Evolutionary conservation across 805 yeast species (phyloP), one percentile per base, ranked within the genome.

Genomic region (Barnettozyma sp.): DNA sequence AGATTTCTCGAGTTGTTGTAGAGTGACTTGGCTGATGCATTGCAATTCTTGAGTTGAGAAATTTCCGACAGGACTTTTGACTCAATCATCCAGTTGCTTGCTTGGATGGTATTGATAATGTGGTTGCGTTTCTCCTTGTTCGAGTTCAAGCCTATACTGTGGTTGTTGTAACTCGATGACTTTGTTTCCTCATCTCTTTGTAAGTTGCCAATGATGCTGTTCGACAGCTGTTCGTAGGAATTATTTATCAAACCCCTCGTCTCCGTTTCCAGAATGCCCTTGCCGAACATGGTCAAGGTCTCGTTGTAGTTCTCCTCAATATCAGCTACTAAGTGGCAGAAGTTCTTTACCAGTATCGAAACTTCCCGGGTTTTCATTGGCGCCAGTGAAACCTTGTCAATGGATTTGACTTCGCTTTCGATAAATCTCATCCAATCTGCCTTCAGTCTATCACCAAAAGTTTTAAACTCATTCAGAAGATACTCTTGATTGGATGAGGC

Each of bases 401-500:
- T 62, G 12, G 50, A 43, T 21, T 64, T 58, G 6, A 71, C 57
- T 52, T 82, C 85, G n/a, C 58, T 59, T 13, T 70, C 71, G 17
- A 80, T 56, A 42, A 72, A 74, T 42, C 71, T 72, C 14, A 59
- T 59, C 94, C 94, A 85, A 13, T 64, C 62, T 23, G 56, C 58
- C 26, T 59, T 59, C 29, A 76, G 61, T 51, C 71, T 72, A 20
- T 74, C 75, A n/a, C 63, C 58, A 5, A 77, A 44, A 41, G 72
- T 73, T 22, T 63, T 65, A 42, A 80, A 62, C 35, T 69, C 62
- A 26, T 68, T 65, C 40, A 71, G 61, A 15, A 71, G 59, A 46
- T 70, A 84, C 43, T 83, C 95, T 50, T 80, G 87, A 52, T 74
- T 72, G 2, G 79, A 63, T 7, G 71, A 59, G 8, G 68, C 68